phyloP scores from a whole-genome alignment of 2,329 filamentous ascomycete genomes.

The Colletotrichum sp. region DNA sequence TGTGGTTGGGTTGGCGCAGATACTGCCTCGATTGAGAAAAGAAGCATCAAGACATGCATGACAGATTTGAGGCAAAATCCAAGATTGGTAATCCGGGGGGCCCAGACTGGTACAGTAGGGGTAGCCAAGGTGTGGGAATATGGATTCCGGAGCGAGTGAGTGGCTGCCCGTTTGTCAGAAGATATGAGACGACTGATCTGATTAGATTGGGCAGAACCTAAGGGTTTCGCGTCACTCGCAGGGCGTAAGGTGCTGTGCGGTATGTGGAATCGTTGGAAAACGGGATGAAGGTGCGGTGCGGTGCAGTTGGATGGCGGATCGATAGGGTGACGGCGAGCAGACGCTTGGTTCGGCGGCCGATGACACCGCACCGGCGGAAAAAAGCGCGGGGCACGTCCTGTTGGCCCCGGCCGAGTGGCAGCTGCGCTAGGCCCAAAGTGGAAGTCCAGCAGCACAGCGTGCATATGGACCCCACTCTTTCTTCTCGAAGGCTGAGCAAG shows the following conservation, averaged over 20 bases:
- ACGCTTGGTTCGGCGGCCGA: background rate
- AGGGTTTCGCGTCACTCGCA: background rate
- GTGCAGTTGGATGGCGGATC: background rate
- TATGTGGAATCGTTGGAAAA: background rate
- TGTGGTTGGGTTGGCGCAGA: constrained; percentile 1
- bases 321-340: background rate
- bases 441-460: constrained; percentile 35
- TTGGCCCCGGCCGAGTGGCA: background rate
- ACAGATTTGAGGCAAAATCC: background rate
- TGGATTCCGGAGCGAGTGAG: background rate
- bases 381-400: background rate
- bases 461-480: background rate
- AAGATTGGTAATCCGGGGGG: constrained; percentile 1
- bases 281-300: background rate
- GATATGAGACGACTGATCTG: background rate
- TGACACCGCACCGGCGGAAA: background rate
- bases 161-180: background rate
- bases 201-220: background rate
- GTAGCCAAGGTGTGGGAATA: background rate
- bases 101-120: background rate
- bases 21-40: constrained; percentile 17
- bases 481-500: background rate
- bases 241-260: background rate
- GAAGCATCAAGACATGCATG: constrained; percentile 18
- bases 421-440: constrained; percentile 29